Base-by-base conservation (phyloP, 106 monocot genomes). In the Platanthera guangdongensis region DNA sequence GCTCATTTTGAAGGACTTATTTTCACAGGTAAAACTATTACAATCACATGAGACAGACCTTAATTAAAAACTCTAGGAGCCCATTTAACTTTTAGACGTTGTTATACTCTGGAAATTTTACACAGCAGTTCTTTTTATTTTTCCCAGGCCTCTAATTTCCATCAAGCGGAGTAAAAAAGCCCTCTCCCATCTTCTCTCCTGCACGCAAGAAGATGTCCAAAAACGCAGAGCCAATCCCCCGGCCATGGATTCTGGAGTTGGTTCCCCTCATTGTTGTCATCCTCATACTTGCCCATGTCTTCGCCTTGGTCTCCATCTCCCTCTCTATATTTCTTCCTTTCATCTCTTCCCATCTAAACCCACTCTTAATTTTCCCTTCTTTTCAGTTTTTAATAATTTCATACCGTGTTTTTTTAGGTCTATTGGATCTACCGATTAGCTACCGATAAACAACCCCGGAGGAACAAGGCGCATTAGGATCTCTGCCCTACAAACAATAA, bases 371-470 rank as follows among this genome's bases (percentile, higher is more conserved):
- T 10, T 59, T 59, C 68, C 18, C 6, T 8, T 9, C 30, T 46
- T 63, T 55, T 68, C 2, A 14, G 47, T n/a, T 64, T 8, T 50
- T 50, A 16, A 12, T 70, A 48, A 70, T 47, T 47, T 4, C 47
- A 48, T 6, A 16, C n/a, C 8, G 8, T 71, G 32, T 57, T 45
- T 28, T 48, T n/a, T 50, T 28, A 92, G 88, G 85, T 83, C 16
- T 92, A 80, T 75, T 92, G 92, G 92, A 92, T 92, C 25, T 92
- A 92, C 73, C 86, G 81, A 72, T 67, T 92, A 54, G 92, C 81
- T 14, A 80, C 83, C 1, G 86, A 92, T 52, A 89, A 80, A 71
- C 85, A 72, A 8, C 78, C 86, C 0, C 81, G 71, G 68, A 67
- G 92, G 13, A 86, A 64, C 52, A 92, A 86, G 86, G 70, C 70